A percentile compares a stretch with the other conserved stretches of the same genome.
Evolutionary conservation across 139 green algal genomes (phyloP).

Genomic region (Tetratostichococcus sp.): DNA sequence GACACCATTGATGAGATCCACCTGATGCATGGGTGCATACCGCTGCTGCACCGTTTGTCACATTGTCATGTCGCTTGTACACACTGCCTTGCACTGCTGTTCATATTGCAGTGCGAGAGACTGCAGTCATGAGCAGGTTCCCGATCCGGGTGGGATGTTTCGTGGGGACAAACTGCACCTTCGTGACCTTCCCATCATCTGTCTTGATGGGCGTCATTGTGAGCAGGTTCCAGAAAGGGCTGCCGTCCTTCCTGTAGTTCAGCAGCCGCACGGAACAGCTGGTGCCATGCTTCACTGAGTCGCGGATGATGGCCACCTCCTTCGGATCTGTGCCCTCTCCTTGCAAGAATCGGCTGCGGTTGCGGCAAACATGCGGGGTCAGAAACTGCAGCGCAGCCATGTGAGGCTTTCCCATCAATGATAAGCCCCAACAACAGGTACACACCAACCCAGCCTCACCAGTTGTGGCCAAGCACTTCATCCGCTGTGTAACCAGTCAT

Average conservation of each 20-base stretch:
- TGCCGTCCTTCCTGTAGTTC: constrained; percentile 91
- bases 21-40: no score
- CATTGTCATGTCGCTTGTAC: no score
- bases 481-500: constrained; percentile 95
- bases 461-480: constrained; percentile 96
- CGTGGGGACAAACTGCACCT: not conserved
- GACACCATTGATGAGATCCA: no score
- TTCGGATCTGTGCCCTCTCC: constrained; percentile 89
- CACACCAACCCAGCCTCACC: constrained; percentile 59
- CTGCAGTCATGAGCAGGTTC: no score
- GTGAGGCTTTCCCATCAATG: no score
- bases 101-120: no score
- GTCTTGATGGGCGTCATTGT: constrained; percentile 91
- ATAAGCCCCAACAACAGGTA: no score
- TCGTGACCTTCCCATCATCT: constrained; percentile 63
- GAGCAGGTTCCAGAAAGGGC: constrained; percentile 95
- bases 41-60: no score
- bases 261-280: constrained; percentile 72
- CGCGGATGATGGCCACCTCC: constrained; percentile 75
- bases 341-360: constrained; percentile 92
- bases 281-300: constrained; percentile 63
- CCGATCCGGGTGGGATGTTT: no score
- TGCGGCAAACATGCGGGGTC: not conserved
- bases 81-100: no score
- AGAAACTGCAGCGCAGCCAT: no score